phyloP scores from a whole-genome alignment of 352 stramenopile species.

The Plasmopara halstedii region DNA sequence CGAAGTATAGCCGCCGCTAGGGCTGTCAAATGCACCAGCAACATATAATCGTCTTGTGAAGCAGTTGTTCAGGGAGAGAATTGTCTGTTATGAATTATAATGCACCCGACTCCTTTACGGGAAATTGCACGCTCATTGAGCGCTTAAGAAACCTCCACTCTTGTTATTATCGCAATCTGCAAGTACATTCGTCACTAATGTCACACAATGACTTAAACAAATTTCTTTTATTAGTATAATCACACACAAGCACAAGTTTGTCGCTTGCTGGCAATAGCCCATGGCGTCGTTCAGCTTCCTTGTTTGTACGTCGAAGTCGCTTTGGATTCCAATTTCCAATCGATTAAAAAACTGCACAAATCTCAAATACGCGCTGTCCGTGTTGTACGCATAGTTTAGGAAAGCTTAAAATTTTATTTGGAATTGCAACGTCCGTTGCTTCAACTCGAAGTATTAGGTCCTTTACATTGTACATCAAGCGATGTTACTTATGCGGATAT shows the following conservation, averaged over 20 bases:
- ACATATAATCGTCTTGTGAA: no score
- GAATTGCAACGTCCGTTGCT: constrained; percentile 4
- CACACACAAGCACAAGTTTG: not conserved
- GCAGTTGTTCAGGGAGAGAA: no score
- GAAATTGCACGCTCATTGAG: no score
- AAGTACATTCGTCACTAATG: no score
- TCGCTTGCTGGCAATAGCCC: constrained; percentile 23
- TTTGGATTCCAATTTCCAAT: constrained; percentile 45
- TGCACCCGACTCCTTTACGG: no score
- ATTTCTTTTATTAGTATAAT: not conserved
- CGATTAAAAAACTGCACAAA: constrained; percentile 22
- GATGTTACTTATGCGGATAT: constrained; percentile 32
- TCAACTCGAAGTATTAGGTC: constrained; percentile 1
- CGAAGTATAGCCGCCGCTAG: no score
- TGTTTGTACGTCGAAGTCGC: constrained; percentile 41
- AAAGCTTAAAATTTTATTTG: constrained; percentile 8
- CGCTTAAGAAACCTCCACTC: no score
- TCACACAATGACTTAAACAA: not conserved
- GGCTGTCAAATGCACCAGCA: no score
- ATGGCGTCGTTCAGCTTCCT: constrained; percentile 25
- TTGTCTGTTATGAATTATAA: no score
- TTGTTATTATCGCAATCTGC: no score
- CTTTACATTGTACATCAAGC: constrained; percentile 17
- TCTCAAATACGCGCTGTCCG: constrained; percentile 40
- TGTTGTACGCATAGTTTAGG: constrained; percentile 43